Evolutionary conservation across 352 stramenopile species (phyloP).

Genomic region (Pythium sukuiense): DNA sequence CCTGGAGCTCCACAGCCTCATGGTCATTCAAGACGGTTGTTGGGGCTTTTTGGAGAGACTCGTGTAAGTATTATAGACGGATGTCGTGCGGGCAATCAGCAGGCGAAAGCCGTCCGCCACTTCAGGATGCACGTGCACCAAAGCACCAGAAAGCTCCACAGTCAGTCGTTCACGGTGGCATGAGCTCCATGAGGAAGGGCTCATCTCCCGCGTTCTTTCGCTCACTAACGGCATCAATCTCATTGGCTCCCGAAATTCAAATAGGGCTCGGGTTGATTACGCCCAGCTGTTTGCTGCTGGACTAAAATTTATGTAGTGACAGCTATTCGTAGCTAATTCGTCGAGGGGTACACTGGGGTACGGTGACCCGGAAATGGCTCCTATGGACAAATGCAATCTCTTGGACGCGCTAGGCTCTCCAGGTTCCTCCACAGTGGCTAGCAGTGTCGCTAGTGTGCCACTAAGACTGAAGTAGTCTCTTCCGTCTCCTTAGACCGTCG

Average conservation of each 20-base stretch:
- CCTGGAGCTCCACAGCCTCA: too few relatives aligned
- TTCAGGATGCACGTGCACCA: conserved; percentile 6
- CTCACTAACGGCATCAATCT: background rate
- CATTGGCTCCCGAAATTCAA: conserved; percentile 31
- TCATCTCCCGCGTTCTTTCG: conserved; percentile 1
- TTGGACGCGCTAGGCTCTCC: too few relatives aligned
- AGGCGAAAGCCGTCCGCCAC: background rate
- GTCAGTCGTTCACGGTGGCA: background rate
- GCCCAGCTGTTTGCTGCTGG: conserved; percentile 2
- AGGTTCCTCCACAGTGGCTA: too few relatives aligned
- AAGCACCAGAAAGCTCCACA: conserved; percentile 2
- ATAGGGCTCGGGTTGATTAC: conserved; percentile 22
- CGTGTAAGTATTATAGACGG: too few relatives aligned
- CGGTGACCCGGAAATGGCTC: background rate
- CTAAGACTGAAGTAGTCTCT: too few relatives aligned
- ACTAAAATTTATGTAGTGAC: too few relatives aligned
- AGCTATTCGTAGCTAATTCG: conserved; percentile 23
- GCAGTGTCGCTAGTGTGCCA: too few relatives aligned
- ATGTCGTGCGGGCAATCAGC: too few relatives aligned
- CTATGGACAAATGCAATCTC: too few relatives aligned
- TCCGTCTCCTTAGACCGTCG: too few relatives aligned
- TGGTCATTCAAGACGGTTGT: too few relatives aligned
- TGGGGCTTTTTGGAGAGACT: too few relatives aligned
- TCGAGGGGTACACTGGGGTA: background rate
- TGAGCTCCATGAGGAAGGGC: background rate